Base-by-base conservation (phyloP, 2,329 filamentous ascomycete species). In the Claviceps citrina region DNA sequence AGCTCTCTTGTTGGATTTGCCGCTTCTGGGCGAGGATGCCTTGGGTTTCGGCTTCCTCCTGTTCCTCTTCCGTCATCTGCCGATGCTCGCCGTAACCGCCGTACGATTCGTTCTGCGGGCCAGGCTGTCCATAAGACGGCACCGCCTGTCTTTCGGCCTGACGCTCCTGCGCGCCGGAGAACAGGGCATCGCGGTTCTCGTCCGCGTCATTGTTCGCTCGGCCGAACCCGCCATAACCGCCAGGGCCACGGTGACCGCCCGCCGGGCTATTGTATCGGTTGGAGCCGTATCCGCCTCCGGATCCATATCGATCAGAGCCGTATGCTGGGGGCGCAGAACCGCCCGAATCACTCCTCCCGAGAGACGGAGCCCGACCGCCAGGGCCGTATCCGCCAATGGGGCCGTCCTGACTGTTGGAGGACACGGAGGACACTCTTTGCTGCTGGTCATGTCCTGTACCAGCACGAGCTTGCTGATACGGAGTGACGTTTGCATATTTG, bases 61-160 rank as follows among this genome's bases (percentile, higher is more conserved):
- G 64, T 68, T 76, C 75, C 49, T 95, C 85, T 1, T 78, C 84
- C 0, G 84, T 93, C 48, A 94, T 64, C 57, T 93, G 76, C 36
- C 84, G 74, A 43, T 82, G 71, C 42, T 80, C 77, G 39, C 83
- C 73, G 46, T 77, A 76, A 22, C 68, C 71, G 20, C 65, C 70
- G 43, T 66, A 69, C 10, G 54, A 54, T 27, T 51, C 54, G 24
- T 46, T 47, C 20, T 41, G 49, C 15, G 47, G 44, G 13, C 47
- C 52, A 18, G 55, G 42, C 41, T 54, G 52, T 25, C 48, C 50
- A 28, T 51, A 54, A 3, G 47, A 44, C 27, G 44, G 31, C 10
- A 46, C 9, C 30, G 51, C 49, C 35, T 56, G 57, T 43, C 57
- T 60, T 46, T 68, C 61, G 38, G 67, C 62, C 26, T 63, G 56